Base-by-base conservation (phyloP, 1,139 yeast species). In the Candida gigantensis region DNA sequence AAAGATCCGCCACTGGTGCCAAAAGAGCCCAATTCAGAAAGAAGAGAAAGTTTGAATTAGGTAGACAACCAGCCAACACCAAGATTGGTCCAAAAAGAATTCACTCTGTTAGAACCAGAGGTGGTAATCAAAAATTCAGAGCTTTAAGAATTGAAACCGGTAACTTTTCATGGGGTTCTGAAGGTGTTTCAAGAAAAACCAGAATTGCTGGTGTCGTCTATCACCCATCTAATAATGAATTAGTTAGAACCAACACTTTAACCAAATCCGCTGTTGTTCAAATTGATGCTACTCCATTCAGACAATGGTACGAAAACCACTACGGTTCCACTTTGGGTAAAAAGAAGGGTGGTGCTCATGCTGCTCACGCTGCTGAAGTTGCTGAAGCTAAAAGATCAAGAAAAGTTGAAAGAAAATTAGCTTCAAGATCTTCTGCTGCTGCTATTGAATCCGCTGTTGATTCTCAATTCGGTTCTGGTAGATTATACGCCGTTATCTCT, bases 1-100 rank as follows among this genome's bases (percentile, higher is more conserved):
- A 92, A 87, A 95, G 98, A 79, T 79, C 97, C 65, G 96, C 95
- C 75, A 90, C 99, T 71, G 99, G 99, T 84, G 99, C 98, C 73
- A 90, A 89, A 79, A 90, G 97, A 79, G 97, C 98, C 76, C 96
- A 88, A 77, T 88, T 84, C 95, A 90, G 98, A 87, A 92, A 92
- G 92, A 92, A 92, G 96, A 84, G 99, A 84, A 92, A 92, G 95
- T 94, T 92, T 71, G 98, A 94, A 79, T 84, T 87, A 75, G 99
- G 99, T 65, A 95, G 99, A 81, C 98, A 92, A 81, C 82, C 97
- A 63, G 96, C 98, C 68, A 88, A 86, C 92, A 92, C 99, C 79
- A 89, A 88, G 82, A 90, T 92, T 65, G 98, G 98, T 68, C 77
- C 95, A 60, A 92, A 92, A 88, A 88, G 98, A 81, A 89, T 92